These are phyloP conservation scores for Phytophthora citrophthora DNA, from an alignment of 352 stramenopile genomes.

Conservation along the genomic window DNA sequence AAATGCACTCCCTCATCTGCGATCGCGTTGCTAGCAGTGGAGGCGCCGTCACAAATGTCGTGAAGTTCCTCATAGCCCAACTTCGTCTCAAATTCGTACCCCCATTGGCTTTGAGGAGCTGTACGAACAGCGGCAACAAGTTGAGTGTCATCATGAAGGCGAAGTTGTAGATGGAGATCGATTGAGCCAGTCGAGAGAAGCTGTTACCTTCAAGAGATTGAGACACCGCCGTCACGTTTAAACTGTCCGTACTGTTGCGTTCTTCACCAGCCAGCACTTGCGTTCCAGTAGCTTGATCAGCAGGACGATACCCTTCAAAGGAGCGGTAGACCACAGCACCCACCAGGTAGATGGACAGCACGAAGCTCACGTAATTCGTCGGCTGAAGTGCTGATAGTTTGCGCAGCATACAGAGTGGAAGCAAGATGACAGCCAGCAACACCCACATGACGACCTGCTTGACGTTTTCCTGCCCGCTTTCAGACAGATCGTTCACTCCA, in stretches of 20 bases:
- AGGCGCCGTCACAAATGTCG: slow-evolving; percentile 25
- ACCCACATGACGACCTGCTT: slow-evolving; percentile 47
- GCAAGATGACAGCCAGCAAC: slow-evolving; percentile 45
- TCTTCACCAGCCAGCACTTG: slow-evolving; percentile 3
- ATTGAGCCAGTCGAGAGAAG: slow-evolving; percentile 50
- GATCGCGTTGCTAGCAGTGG: slow-evolving; percentile 25
- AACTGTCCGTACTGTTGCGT: neutral
- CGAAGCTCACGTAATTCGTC: slow-evolving; percentile 75
- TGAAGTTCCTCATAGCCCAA: slow-evolving; percentile 41
- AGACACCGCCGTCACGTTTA: neutral
- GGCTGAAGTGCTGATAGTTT: slow-evolving; percentile 62
- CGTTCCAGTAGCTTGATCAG: slow-evolving; percentile 18
- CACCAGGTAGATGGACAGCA: slow-evolving; percentile 66
- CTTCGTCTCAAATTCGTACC: slow-evolving; percentile 27
- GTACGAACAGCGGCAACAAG: slow-evolving; percentile 72
- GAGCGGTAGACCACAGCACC: slow-evolving; percentile 55
- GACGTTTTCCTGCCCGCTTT: slow-evolving; percentile 16
- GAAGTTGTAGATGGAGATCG: slow-evolving; percentile 81
- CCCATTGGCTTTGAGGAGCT: slow-evolving; percentile 44
- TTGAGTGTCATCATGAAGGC: slow-evolving; percentile 86
- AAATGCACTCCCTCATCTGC: slow-evolving; percentile 58
- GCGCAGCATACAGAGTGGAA: slow-evolving; percentile 68
- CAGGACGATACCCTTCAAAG: slow-evolving; percentile 16
- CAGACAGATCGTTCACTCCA: slow-evolving; percentile 7
- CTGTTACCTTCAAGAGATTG: slow-evolving; percentile 15